Evolutionary conservation across 495 filamentous ascomycete genomes (phyloP), one percentile per base, ranked within the genome.

Genomic region (Trichoderma erinaceum): DNA sequence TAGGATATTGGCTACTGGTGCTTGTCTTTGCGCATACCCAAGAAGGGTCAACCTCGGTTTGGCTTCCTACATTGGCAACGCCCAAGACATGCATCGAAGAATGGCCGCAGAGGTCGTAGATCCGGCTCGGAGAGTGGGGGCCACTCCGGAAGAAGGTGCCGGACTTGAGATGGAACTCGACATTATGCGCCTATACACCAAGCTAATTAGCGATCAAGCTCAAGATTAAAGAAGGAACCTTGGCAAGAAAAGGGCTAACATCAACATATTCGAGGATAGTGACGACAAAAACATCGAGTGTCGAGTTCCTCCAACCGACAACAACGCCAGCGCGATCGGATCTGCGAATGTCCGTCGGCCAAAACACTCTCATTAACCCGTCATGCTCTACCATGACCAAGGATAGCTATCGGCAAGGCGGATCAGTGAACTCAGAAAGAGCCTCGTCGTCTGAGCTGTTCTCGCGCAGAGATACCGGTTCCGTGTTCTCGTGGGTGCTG

Each of bases 341-440:
- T 74, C 88, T 86, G 29, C 88, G 82, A 46, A 91, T 87, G 81
- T 98, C 93, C 69, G 89, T 89, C 70, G 95, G 95, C 95, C 95
- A 99, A 79, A 99, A 98, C 81, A 99, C 87, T 78, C 95, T 90
- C 87, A 98, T 90, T 83, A 98, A 82, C 72, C 91, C 91, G 92
- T 97, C 90, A 91, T 96, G 82, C 85, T 92, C 89, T 87, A 89
- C 92, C 93, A 88, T 86, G 88, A 82, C 82, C 74, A 66, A 27
- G 21, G 63, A 32, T 65, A 12, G 35, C n/a, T 65, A 41, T 44
- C 63, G 63, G 69, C 68, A 74, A 56, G 25, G 65, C 69, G 63
- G 70, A 71, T 70, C 73, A 68, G 73, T 69, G 70, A 71, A 70
- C 52, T 83, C 86, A 99, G 82, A 98, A 98, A 69, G 95, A 98